Percentiles rank a stretch among this genome's conserved stretches.
Evolutionary conservation across 164 flowering plant species (phyloP).

Genomic region (Piper betle): DNA sequence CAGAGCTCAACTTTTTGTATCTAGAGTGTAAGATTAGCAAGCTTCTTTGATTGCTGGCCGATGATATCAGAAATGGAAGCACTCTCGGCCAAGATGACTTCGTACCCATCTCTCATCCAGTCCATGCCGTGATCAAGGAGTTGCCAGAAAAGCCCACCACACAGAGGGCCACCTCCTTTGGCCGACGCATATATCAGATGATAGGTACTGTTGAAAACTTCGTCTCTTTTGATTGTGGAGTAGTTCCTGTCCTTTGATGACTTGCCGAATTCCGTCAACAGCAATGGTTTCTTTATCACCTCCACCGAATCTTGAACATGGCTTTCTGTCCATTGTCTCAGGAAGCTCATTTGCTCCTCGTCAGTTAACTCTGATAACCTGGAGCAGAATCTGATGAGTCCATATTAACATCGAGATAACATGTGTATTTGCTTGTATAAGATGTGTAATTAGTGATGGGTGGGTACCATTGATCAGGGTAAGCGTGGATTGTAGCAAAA

Average conservation of each 20-base stretch:
- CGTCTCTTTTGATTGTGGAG: conserved; percentile 21
- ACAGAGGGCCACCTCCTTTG: conserved; percentile 20
- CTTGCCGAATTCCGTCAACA: conserved; percentile 37
- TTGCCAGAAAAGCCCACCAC: conserved; percentile 30
- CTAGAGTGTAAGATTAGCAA: conserved; percentile 12
- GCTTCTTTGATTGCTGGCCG: conserved; percentile 40
- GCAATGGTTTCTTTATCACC: conserved; percentile 29
- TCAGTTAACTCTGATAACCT: conserved; percentile 20
- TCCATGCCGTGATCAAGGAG: conserved; percentile 35
- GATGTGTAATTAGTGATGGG: background rate
- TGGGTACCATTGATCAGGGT: conserved; percentile 32
- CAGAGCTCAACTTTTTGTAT: conserved; percentile 5
- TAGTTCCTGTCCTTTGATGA: conserved; percentile 26
- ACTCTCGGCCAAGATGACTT: conserved; percentile 42
- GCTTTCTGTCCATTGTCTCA: conserved; percentile 20
- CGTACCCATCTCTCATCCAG: conserved; percentile 53
- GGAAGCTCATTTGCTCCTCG: conserved; percentile 16
- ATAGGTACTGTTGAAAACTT: conserved; percentile 17
- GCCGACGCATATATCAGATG: conserved; percentile 20
- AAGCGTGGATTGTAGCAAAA: conserved; percentile 38
- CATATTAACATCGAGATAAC: too few species aligned
- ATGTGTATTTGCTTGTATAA: background rate
- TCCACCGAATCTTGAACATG: conserved; percentile 25
- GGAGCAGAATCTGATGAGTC: background rate
- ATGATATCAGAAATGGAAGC: conserved; percentile 42